Evolutionary conservation across 768 basidiomycete genomes (phyloP).

Genomic region (Tulasnella sp.): DNA sequence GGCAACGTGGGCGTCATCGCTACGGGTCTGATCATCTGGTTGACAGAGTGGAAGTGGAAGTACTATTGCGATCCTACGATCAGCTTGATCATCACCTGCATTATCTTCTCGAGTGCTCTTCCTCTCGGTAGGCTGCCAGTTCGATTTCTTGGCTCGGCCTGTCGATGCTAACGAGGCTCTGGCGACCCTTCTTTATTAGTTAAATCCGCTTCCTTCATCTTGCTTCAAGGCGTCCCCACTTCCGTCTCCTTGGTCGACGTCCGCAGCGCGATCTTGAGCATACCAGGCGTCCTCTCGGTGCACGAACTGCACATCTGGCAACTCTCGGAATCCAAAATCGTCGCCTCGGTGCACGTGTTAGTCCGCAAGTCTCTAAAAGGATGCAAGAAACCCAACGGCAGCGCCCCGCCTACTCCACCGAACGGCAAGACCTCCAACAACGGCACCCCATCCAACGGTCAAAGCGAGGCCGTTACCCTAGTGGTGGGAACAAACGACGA

Average conservation of each 20-base stretch:
- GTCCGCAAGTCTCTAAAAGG: slow-evolving; percentile 37
- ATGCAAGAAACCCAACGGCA: not conserved
- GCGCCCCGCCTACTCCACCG: not conserved
- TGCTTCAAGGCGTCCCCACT: slow-evolving; percentile 89
- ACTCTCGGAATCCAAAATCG: slow-evolving; percentile 88
- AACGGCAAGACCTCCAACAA: not conserved
- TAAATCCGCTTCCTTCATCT: slow-evolving; percentile 75
- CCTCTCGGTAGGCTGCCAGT: slow-evolving; percentile 53
- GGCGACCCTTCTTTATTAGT: not conserved
- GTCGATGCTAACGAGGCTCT: not conserved
- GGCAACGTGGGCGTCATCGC: slow-evolving; percentile 98
- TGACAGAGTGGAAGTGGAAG: slow-evolving; percentile 76
- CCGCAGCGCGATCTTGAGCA: slow-evolving; percentile 68
- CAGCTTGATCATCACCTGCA: slow-evolving; percentile 87
- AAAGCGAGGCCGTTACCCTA: not conserved
- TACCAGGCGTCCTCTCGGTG: slow-evolving; percentile 80
- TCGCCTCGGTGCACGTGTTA: slow-evolving; percentile 93
- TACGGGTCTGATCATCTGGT: slow-evolving; percentile 92
- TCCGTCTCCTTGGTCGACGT: slow-evolving; percentile 88
- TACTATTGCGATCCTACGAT: slow-evolving; percentile 92
- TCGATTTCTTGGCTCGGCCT: too few relatives aligned
- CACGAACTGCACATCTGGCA: slow-evolving; percentile 99
- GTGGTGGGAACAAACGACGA: not conserved
- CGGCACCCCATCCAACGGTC: not conserved
- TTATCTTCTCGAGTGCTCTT: slow-evolving; percentile 93